Percentiles rank a stretch among this genome's conserved stretches.
Conservation (phyloP, 768 basidiomycete species). For the Lentinula raphanica region DNA sequence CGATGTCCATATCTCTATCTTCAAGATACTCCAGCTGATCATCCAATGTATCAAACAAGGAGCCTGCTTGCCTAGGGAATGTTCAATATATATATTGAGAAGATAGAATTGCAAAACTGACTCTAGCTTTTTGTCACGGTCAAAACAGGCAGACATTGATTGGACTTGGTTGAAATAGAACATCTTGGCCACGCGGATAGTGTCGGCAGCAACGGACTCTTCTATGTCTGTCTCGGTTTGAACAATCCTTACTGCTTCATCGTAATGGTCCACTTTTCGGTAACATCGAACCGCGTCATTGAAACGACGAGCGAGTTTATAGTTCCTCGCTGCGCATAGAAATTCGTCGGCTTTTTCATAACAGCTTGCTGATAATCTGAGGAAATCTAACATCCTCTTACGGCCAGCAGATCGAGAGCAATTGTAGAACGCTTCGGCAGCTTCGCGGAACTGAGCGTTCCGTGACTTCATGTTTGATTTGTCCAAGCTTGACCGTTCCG, state of each 20-base stretch:
- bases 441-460: slow-evolving; percentile 26
- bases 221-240: slow-evolving; percentile 28
- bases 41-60: slow-evolving; percentile 46
- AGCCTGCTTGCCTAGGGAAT: slow-evolving; percentile 35
- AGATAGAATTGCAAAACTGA: slow-evolving; percentile 11
- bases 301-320: slow-evolving; percentile 37
- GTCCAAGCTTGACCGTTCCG: slow-evolving; percentile 23
- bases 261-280: slow-evolving; percentile 44
- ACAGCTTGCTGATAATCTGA: slow-evolving; percentile 40
- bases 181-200: slow-evolving; percentile 40
- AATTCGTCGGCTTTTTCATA: slow-evolving; percentile 36
- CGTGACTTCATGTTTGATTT: slow-evolving; percentile 16
- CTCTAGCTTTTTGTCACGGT: slow-evolving; percentile 19
- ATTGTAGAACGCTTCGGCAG: slow-evolving; percentile 44
- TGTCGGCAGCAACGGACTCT: slow-evolving; percentile 23
- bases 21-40: slow-evolving; percentile 57
- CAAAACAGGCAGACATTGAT: neutral
- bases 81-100: neutral
- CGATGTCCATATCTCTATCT: slow-evolving; percentile 44
- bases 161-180: slow-evolving; percentile 34
- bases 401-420: slow-evolving; percentile 31
- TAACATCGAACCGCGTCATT: slow-evolving; percentile 40
- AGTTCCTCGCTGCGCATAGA: slow-evolving; percentile 39
- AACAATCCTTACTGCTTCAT: slow-evolving; percentile 47
- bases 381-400: slow-evolving; percentile 31